Conservation (phyloP, 192 early-diverging fungal genomes). For the Diversispora epigaea region DNA sequence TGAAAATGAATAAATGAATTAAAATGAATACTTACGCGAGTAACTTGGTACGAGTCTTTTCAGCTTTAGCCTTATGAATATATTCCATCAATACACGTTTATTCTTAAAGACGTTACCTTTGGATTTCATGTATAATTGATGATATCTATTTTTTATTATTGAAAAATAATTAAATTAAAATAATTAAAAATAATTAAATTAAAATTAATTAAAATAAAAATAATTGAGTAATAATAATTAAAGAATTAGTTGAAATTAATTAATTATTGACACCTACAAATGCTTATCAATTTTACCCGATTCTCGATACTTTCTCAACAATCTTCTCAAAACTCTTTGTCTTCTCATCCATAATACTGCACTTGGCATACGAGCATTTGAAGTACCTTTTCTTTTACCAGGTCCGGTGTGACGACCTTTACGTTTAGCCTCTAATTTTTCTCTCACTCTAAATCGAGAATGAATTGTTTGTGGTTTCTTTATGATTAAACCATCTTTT, state of each 20-base stretch:
- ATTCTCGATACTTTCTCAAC: conserved; percentile 95
- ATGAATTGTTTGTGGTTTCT: conserved; percentile 82
- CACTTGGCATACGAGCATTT: conserved; percentile 96
- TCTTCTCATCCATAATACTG: conserved; percentile 97
- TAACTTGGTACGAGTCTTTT: conserved; percentile 90
- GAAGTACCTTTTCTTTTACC: conserved; percentile 95
- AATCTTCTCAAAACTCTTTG: conserved; percentile 94
- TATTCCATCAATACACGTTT: conserved; percentile 99
- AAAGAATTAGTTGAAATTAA: neutral
- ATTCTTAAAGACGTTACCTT: conserved; percentile 99
- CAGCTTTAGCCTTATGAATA: conserved; percentile 99
- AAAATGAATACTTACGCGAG: conserved; percentile 49
- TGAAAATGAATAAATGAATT: neutral
- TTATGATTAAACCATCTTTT: conserved; percentile 97
- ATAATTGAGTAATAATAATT: neutral
- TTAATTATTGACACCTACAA: conserved; percentile 67
- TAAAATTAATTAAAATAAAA: neutral
- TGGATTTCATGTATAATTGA: conserved; percentile 94
- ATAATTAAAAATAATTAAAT: neutral
- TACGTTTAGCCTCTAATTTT: conserved; percentile 90
- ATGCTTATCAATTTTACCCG: conserved; percentile 97
- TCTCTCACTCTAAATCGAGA: conserved; percentile 94
- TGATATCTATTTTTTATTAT: conserved; percentile 62
- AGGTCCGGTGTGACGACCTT: conserved; percentile 92
- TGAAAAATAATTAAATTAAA: no score